A percentile compares a stretch with the other conserved stretches of the same genome.
Conservation (phyloP, 345 rosid genomes). For the Melaleuca alternifolia region DNA sequence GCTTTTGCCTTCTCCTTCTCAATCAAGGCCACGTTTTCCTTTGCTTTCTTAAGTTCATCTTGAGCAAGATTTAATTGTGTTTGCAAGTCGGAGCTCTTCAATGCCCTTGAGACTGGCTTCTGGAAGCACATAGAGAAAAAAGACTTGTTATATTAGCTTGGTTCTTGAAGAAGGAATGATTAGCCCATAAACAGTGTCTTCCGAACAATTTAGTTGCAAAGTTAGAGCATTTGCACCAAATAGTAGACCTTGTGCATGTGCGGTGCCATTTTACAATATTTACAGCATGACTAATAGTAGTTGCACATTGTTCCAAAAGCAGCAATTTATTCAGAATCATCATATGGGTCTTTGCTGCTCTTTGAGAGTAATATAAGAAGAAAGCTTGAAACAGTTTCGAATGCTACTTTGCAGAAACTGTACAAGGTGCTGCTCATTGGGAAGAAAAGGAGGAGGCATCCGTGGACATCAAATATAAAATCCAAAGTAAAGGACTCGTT, state of each 20-base stretch:
- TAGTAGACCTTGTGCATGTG: background rate
- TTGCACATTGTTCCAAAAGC: background rate
- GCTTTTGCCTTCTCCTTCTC: slow-evolving; percentile 79
- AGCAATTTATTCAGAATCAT: background rate
- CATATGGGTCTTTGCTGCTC: background rate
- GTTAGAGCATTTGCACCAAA: background rate
- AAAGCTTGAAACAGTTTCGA: background rate
- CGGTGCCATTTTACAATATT: background rate
- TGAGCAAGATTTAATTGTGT: slow-evolving; percentile 51
- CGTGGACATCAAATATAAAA: background rate
- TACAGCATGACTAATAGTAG: background rate
- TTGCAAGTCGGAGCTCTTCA: slow-evolving; percentile 57
- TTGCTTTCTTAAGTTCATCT: slow-evolving; percentile 91
- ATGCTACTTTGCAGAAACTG: background rate
- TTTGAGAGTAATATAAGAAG: background rate
- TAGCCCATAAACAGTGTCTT: background rate
- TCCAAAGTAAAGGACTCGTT: background rate
- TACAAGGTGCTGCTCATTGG: background rate
- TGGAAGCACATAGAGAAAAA: slow-evolving; percentile 11
- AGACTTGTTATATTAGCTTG: background rate
- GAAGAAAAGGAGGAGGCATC: background rate
- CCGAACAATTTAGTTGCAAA: background rate
- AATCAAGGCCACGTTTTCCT: slow-evolving; percentile 44
- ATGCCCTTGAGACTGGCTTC: slow-evolving; percentile 46
- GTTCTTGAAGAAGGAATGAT: background rate